Evolutionary conservation across 306 rosid genomes (phyloP).

Genomic region (Chamaecrista fasciculata): DNA sequence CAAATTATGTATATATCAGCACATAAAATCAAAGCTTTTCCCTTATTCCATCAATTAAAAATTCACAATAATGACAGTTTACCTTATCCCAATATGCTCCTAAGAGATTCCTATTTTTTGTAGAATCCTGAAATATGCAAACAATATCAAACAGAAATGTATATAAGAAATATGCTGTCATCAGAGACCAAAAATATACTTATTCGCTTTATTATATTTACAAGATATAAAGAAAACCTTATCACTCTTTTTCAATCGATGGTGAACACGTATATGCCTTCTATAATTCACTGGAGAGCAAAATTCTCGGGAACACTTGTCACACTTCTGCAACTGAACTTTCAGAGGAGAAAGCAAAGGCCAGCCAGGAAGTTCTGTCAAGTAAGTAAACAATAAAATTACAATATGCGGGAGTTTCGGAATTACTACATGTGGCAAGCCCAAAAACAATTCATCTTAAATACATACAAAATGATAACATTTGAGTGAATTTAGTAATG

Average conservation of each 20-base stretch:
- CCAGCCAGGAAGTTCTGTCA: conserved; percentile 81
- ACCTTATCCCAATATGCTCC: conserved; percentile 96
- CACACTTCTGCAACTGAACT: conserved; percentile 83
- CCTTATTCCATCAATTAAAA: conserved; percentile 22
- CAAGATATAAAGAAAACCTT: conserved; percentile 53
- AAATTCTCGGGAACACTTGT: conserved; percentile 83
- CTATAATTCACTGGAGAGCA: conserved; percentile 82
- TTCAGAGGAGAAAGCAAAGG: conserved; percentile 79
- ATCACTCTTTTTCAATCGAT: conserved; percentile 79
- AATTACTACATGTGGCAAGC: conserved; percentile 23
- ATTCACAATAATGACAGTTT: conserved; percentile 29
- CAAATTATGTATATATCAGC: conserved; percentile 32
- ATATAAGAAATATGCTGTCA: conserved; percentile 13
- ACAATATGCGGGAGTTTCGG: conserved; percentile 27
- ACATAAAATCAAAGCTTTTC: background rate
- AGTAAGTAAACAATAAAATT: conserved; percentile 20
- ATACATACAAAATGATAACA: conserved; percentile 16
- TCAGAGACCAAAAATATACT: no score
- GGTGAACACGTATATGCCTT: conserved; percentile 81
- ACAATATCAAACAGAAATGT: conserved; percentile 31
- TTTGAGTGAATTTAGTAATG: conserved; percentile 4
- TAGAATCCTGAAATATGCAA: conserved; percentile 64
- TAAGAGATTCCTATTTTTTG: conserved; percentile 62
- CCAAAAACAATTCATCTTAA: background rate
- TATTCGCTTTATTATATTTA: background rate